Evolutionary conservation across 1,139 yeast species (phyloP), one percentile per base, ranked within the genome.

Genomic region (Arxiozyma bovina): DNA sequence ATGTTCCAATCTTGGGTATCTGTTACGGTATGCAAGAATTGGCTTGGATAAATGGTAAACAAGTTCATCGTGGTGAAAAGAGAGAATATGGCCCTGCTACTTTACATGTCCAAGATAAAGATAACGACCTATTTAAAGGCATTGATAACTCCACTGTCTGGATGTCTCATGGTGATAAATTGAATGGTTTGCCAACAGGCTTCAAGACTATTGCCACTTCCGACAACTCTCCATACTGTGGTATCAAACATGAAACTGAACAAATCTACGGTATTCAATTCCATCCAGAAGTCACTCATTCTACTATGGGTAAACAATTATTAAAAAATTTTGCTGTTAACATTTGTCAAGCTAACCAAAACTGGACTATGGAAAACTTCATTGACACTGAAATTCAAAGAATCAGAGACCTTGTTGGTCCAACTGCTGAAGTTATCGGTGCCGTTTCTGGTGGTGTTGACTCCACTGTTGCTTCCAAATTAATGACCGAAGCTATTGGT

Each of bases 391-490:
- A 94, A 77, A 90, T 93, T 66, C 83, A 88, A 63, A 83, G 99
- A 74, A 94, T 93, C 64, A 82, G 88, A 74, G 78, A 81, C 58
- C 78, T 91, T 65, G 97, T 93, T 62, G 99, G 99, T 56, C 97
- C 96, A 62, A 85, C 91, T 58, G 99, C 96, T 56, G 98, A 93
- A 75, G 99, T 94, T 61, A 93, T 93, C 70, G 99, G 99, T 75
- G 99, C 99, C 55, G 99, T 93, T 64, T 88, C 97, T 58, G 99
- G 99, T 69, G 99, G 99, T 77, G 99, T 94, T 61, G 99, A 93
- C 74, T 93, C 99, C 55, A 93, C 99, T 50, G 99, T 94, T 59
- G 99, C 98, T 62, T 97, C 99, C 62, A 93, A 93, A 78, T 81
- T 93, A 71, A 87, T 93, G 96, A 86, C 90, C 62, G 96, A 88